Percentiles rank a stretch among this genome's conserved stretches.
These are phyloP conservation scores for Kwoniella botswanensis DNA, from an alignment of 768 basidiomycete genomes.

Conservation along the genomic window DNA sequence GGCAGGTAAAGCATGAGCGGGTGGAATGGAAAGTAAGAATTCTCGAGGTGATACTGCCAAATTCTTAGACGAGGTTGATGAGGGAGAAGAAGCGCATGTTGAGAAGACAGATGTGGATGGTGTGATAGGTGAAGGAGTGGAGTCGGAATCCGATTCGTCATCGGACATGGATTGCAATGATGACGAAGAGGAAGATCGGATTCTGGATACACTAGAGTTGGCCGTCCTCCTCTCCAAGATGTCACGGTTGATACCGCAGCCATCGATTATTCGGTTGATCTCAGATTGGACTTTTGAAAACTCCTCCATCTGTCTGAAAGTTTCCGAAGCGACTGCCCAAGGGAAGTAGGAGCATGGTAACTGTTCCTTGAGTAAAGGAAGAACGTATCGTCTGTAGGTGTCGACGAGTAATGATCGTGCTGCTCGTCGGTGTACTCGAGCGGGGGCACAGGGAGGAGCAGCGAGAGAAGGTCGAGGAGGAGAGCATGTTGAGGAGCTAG, in stretches of 20 bases:
- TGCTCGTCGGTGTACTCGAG: conserved; percentile 54
- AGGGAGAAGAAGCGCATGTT: conserved; percentile 17
- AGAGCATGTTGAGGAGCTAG: conserved; percentile 4
- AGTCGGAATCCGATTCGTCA: conserved; percentile 31
- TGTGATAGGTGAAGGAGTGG: conserved; percentile 28
- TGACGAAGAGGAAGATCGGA: conserved; percentile 28
- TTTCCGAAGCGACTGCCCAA: conserved; percentile 43
- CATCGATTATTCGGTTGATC: conserved; percentile 39
- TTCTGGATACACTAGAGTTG: conserved; percentile 19
- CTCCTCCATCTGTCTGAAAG: conserved; percentile 31
- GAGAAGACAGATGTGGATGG: conserved; percentile 50
- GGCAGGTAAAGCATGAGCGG: conserved; percentile 44
- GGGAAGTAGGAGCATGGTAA: conserved; percentile 52
- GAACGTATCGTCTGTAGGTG: conserved; percentile 55
- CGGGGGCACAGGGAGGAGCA: conserved; percentile 28
- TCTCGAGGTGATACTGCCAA: conserved; percentile 24
- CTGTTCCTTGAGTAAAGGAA: conserved; percentile 51
- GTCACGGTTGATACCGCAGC: conserved; percentile 25
- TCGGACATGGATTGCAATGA: conserved; percentile 24
- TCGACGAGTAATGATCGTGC: conserved; percentile 58
- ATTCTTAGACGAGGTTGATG: not conserved
- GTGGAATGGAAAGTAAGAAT: conserved; percentile 47
- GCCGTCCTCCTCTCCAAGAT: not conserved
- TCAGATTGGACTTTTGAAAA: conserved; percentile 44
- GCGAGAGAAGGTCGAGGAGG: conserved; percentile 19